Base-by-base conservation (phyloP, 1,284 basidiomycete genomes). In the Filobasidium uniguttulatum region DNA sequence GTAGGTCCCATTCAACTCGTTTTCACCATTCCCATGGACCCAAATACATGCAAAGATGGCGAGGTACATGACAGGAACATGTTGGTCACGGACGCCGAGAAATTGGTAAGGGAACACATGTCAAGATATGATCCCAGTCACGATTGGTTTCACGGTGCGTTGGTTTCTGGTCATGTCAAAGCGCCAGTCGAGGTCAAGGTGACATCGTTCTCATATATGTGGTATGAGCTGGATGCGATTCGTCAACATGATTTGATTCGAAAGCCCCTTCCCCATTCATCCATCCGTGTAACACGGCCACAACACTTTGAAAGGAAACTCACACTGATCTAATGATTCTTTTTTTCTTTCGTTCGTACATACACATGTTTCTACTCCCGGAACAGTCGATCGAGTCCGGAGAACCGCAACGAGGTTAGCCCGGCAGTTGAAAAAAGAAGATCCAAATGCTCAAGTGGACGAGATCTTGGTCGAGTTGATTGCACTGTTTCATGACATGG, bases 401-500 rank as follows among this genome's bases (percentile, higher is more conserved):
- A 78, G 74, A 54, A 83, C 82, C 1, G 83, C 86, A 0, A 61
- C 91, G 17, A 67, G 73, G 4, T 73, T 93, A 41, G 86, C 81
- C 14, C 69, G 66, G 28, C 69, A 71, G 7, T 60, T 78, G 49
- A 51, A 14, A n/a, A n/a, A n/a, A n/a, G 54, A 53, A 9, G 60
- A 34, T 20, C 9, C 33, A 6, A n/a, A 25, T 14, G 4, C 40
- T 5, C 7, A n/a, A 8, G 55, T 55, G 8, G 85, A 93, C 68
- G 62, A 85, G 4, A 70, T 88, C 23, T 77, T 80, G 1, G 75
- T 91, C 15, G 84, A 91, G 64, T 72, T 93, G 43, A 81, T 85
- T 15, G 84, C 89, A 3, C 75, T 94, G 40, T 77, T 91, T 47
- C 90, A 94, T 63, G 89, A 94, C 68, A 75, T 93, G 44, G 74